Base-by-base conservation (phyloP, 768 basidiomycete genomes). In the Lactarius psammicola region DNA sequence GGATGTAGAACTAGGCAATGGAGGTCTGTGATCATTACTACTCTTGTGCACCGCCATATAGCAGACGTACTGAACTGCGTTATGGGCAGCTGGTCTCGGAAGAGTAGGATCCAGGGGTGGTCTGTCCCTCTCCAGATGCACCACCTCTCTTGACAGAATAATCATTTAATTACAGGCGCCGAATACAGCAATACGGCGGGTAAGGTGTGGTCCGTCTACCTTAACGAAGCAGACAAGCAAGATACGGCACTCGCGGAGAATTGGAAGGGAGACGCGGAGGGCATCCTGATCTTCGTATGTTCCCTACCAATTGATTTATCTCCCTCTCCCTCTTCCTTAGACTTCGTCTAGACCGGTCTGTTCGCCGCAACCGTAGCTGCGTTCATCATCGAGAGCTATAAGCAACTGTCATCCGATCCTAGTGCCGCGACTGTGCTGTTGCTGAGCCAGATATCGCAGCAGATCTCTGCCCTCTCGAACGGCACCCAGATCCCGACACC, bases 351-450 rank as follows among this genome's bases (percentile, higher is more conserved):
- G 67, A 63, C 66, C 5, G 66, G 66, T 54, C 60, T 62, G 6
- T 68, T 68, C n/a, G 36, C 67, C 3, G 59, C 59, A 10, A 61
- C 55, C 7, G 65, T 68, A 26, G 57, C 67, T 10, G 59, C 55
- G 8, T 68, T 68, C 66, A 59, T 55, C 23, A 55, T 68, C 6
- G 59, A 68, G 53, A 61, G 67, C 53, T 62, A 68, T 33, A 61
- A 68, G 38, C 28, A 10, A 20, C 46, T 68, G 17, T 56, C 57
- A 5, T 8, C 28, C 13, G 46, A 68, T 42, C 33, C 67, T 13
- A 30, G 60, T 18, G 26, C 33, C 9, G 36, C 44, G 13, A 49
- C 59, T 11, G 51, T 61, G n/a, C n/a, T 38, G 23, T 31, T 68
- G 1, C 59, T 68, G 28, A 38, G 36, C 18, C 66, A 68, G 44